Evolutionary conservation across 345 rosid genomes (phyloP), one percentile per base, ranked within the genome.

Genomic region (Eucalyptus lansdowneana): DNA sequence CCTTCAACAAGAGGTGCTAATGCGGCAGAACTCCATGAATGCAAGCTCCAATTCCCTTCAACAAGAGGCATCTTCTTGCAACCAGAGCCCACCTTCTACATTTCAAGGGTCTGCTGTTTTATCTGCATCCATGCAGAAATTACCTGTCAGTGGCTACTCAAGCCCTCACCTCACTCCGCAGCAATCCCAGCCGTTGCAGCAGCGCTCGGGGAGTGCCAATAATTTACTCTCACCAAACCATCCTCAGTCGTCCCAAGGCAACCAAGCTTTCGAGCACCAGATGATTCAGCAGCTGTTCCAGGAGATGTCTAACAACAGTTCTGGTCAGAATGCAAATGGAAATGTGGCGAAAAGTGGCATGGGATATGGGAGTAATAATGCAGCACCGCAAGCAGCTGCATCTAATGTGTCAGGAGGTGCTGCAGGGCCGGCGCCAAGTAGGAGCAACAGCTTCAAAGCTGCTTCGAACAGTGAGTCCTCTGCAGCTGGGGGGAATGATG

Each of bases 201-300:
- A 94, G 90, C 93, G 92, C 50, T 90, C 92, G 0, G 88, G 91
- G 89, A 93, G 95, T 37, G 80, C 91, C 80, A 93, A 89, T 92
- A 94, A 90, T 93, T 90, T 94, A 65, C 89, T 93, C n/a, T 95
- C 92, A 60, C 96, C 94, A 92, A 93, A 88, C 92, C 47, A 76
- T 76, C 95, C 89, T 29, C 96, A 92, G 72, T 45, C 94, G 8
- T 89, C 96, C 76, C 95, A 91, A 86, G 95, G 95, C 88, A 97
- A 89, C 93, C 99, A 93, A 90, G 94, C 92, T 45, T 87, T 94
- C 76, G 97, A 96, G 89, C 98, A 96, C 86, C 98, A 94, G 91
- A 94, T 95, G 97, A 93, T 97, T 89, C 98, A 96, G 90, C 98
- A 96, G 37, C 90, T 97, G 80, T 93, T 96, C 92, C 97, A 96